Percentiles rank a stretch among this genome's conserved stretches.
Conservation (phyloP, 2,329 filamentous ascomycete species). For the Tolypocladium guangdongense region DNA sequence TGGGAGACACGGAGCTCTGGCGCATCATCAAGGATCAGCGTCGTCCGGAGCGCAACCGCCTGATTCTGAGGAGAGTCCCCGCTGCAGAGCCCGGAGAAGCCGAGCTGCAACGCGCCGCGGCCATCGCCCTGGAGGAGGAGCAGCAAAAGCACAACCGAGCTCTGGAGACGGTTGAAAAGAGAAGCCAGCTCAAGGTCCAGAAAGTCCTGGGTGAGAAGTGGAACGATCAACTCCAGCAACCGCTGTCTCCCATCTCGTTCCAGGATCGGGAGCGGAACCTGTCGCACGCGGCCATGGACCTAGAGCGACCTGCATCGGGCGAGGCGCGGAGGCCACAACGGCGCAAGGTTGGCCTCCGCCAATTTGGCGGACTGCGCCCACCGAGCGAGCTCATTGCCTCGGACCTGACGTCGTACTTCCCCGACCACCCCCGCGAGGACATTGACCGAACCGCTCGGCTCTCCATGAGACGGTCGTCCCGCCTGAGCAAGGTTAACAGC, state of each 20-base stretch:
- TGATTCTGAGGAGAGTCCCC: constrained; percentile 89
- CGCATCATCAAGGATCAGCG: constrained; percentile 80
- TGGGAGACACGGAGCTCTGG: constrained; percentile 81
- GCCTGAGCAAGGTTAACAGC: constrained; percentile 85
- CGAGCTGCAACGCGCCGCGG: constrained; percentile 77
- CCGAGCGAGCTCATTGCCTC: constrained; percentile 97
- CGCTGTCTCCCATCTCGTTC: constrained; percentile 70
- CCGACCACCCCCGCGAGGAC: constrained; percentile 83
- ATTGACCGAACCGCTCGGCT: constrained; percentile 93
- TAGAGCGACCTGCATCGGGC: constrained; percentile 43
- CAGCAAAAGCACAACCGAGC: constrained; percentile 59
- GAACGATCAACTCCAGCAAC: constrained; percentile 69
- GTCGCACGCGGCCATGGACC: constrained; percentile 44
- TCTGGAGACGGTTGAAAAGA: constrained; percentile 54
- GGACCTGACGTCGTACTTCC: constrained; percentile 94
- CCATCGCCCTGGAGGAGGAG: constrained; percentile 80
- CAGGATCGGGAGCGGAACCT: constrained; percentile 60
- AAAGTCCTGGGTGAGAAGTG: constrained; percentile 82
- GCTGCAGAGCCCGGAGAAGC: constrained; percentile 79
- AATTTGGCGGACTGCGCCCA: constrained; percentile 84
- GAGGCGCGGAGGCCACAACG: constrained; percentile 32
- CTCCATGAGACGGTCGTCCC: constrained; percentile 80
- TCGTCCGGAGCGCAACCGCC: constrained; percentile 74
- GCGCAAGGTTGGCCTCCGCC: constrained; percentile 51
- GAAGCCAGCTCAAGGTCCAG: constrained; percentile 79